phyloP scores from a whole-genome alignment of 2,329 filamentous ascomycete genomes.

The Chaetoscypha palmicola region DNA sequence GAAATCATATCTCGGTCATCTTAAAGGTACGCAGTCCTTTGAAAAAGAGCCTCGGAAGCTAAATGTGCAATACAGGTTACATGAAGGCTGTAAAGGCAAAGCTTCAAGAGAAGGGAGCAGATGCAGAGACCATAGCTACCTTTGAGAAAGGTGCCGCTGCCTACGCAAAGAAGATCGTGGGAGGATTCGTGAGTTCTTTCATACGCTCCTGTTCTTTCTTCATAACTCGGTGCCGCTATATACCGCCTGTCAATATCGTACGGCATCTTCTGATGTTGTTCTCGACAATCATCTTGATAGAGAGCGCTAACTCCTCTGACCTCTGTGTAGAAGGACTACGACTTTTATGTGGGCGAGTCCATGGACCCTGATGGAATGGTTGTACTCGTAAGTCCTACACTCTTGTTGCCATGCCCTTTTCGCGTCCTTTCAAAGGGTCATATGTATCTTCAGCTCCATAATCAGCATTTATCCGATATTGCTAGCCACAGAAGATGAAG shows the following conservation, averaged over 20 bases:
- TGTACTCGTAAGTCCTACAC: conserved; percentile 33
- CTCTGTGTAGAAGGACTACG: conserved; percentile 97
- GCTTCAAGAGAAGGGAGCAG: conserved; percentile 55
- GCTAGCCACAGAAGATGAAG: too few relatives aligned
- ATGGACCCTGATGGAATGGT: conserved; percentile 95
- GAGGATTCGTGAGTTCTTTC: too few relatives aligned
- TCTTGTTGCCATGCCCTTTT: conserved; percentile 9
- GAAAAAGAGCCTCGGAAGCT: conserved; percentile 3
- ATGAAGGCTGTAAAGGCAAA: conserved; percentile 79
- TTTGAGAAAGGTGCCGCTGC: conserved; percentile 71
- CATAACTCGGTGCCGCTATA: too few relatives aligned
- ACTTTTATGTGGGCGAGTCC: conserved; percentile 86
- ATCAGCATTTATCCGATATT: too few relatives aligned
- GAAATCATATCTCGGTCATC: conserved; percentile 73
- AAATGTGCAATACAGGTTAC: conserved; percentile 54
- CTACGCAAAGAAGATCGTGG: conserved; percentile 72
- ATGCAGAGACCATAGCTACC: conserved; percentile 59
- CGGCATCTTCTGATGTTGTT: too few relatives aligned
- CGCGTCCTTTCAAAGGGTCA: too few relatives aligned
- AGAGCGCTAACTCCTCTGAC: too few relatives aligned
- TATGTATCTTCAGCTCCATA: too few relatives aligned
- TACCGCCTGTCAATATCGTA: too few relatives aligned
- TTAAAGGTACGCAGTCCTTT: conserved; percentile 61
- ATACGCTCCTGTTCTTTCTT: too few relatives aligned
- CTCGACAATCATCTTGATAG: too few relatives aligned